phyloP scores from a whole-genome alignment of 305 asterid species.

The Lippia alba region DNA sequence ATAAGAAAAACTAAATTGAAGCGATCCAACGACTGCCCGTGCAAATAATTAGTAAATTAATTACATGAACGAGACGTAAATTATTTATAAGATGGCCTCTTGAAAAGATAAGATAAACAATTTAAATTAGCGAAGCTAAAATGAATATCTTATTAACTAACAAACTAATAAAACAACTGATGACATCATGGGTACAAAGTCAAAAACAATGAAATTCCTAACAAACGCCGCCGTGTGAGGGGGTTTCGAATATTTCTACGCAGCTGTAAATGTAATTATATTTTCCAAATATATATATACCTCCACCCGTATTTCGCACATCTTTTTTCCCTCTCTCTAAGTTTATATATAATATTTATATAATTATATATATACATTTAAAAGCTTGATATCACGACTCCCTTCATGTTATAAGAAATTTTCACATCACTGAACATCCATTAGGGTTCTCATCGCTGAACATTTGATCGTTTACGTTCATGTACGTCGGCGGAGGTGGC shows the following conservation, averaged over 20 bases:
- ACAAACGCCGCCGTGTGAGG: conserved; percentile 42
- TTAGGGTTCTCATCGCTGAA: conserved; percentile 90
- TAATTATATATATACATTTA: conserved; percentile 32
- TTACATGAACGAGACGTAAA: too few species aligned
- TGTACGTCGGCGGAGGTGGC: conserved; percentile 56
- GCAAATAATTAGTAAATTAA: too few species aligned
- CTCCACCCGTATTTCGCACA: conserved; percentile 7
- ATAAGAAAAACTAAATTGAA: not conserved
- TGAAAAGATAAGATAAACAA: conserved; percentile 22
- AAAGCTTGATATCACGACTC: conserved; percentile 12
- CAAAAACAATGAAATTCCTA: conserved; percentile 39
- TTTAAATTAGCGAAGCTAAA: conserved; percentile 36
- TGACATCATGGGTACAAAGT: conserved; percentile 21
- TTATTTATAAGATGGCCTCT: too few species aligned
- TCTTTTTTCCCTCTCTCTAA: not conserved
- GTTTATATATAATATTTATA: not conserved
- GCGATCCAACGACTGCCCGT: not conserved
- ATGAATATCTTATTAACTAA: conserved; percentile 32
- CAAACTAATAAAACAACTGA: conserved; percentile 15
- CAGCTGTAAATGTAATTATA: not conserved
- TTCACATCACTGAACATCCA: conserved; percentile 82
- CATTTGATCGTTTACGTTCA: conserved; percentile 53
- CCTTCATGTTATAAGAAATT: not conserved
- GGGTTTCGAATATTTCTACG: conserved; percentile 37
- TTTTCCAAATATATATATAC: conserved; percentile 27